A percentile compares a stretch with the other conserved stretches of the same genome.
phyloP scores from a whole-genome alignment of 495 filamentous ascomycete species.

The Penicillium subrubescens region DNA sequence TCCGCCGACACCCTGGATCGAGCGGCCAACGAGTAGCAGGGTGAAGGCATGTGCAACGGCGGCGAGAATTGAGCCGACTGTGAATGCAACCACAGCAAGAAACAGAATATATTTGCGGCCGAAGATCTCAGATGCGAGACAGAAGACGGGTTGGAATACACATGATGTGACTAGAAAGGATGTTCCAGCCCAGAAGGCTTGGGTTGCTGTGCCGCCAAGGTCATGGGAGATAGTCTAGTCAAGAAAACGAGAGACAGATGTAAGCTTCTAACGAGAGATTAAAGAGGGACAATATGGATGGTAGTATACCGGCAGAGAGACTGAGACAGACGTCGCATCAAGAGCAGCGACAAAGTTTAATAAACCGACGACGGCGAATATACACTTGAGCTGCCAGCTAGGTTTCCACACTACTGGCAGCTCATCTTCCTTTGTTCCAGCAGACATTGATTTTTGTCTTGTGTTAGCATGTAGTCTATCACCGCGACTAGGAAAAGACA shows the following conservation, averaged over 20 bases:
- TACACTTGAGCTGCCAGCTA: slow-evolving; percentile 21
- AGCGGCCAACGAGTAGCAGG: slow-evolving; percentile 30
- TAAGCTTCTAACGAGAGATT: neutral
- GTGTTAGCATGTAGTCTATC: neutral
- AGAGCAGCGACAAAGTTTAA: slow-evolving; percentile 64
- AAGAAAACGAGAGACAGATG: neutral
- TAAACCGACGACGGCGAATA: slow-evolving; percentile 50
- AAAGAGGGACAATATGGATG: neutral
- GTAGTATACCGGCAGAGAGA: slow-evolving; percentile 59
- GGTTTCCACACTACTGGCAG: slow-evolving; percentile 5
- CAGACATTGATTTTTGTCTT: neutral
- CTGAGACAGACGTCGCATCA: slow-evolving; percentile 67
- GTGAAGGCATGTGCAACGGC: slow-evolving; percentile 32
- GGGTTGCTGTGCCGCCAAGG: slow-evolving; percentile 46
- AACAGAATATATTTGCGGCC: slow-evolving; percentile 43
- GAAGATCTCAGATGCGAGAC: slow-evolving; percentile 43
- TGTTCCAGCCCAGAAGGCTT: slow-evolving; percentile 56
- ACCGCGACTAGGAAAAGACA: too few relatives aligned
- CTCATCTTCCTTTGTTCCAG: neutral
- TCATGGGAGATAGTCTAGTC: slow-evolving; percentile 30
- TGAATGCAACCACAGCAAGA: slow-evolving; percentile 39
- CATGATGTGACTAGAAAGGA: slow-evolving; percentile 46
- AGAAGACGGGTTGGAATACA: slow-evolving; percentile 25
- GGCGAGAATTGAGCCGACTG: slow-evolving; percentile 42
- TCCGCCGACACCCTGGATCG: slow-evolving; percentile 34